Evolutionary conservation across 2,329 filamentous ascomycete species (phyloP).

Genomic region (Neonectria magnoliae): DNA sequence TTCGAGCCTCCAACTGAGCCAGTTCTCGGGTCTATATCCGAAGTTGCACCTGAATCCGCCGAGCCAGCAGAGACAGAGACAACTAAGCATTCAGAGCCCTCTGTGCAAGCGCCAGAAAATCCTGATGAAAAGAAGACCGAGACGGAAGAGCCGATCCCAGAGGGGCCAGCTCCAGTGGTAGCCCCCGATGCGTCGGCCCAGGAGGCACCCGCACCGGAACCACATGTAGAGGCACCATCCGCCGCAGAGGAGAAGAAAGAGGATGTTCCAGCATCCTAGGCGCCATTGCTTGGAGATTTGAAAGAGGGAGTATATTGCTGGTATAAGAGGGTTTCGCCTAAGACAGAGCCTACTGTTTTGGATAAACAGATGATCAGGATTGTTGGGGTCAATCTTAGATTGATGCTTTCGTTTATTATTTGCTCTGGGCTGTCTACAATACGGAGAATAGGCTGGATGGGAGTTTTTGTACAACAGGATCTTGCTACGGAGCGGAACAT

Average conservation of each 20-base stretch:
- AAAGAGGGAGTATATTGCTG: conserved; percentile 4
- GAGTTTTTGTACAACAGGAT: conserved; percentile 27
- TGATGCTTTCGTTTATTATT: conserved; percentile 4
- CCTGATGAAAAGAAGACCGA: neutral
- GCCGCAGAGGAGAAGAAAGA: conserved; percentile 21
- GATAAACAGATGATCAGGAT: conserved; percentile 15
- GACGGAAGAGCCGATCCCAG: neutral
- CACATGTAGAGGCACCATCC: neutral
- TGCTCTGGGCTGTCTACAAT: conserved; percentile 8
- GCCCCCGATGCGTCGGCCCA: neutral
- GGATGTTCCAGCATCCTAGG: conserved; percentile 16
- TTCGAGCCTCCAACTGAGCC: neutral
- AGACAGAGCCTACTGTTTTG: conserved; percentile 7
- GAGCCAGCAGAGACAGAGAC: neutral
- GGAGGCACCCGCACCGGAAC: neutral
- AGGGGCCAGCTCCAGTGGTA: neutral
- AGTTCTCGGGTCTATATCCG: neutral
- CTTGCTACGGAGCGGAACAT: conserved; percentile 6
- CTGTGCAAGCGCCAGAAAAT: neutral
- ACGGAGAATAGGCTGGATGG: conserved; percentile 8
- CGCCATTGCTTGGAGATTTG: neutral
- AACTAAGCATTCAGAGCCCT: neutral
- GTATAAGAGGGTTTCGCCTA: conserved; percentile 2
- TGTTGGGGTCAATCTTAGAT: conserved; percentile 6
- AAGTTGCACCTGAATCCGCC: neutral